These are phyloP conservation scores for Schwanniomyces sp. DNA, from an alignment of 805 yeast species.

Conservation along the genomic window DNA sequence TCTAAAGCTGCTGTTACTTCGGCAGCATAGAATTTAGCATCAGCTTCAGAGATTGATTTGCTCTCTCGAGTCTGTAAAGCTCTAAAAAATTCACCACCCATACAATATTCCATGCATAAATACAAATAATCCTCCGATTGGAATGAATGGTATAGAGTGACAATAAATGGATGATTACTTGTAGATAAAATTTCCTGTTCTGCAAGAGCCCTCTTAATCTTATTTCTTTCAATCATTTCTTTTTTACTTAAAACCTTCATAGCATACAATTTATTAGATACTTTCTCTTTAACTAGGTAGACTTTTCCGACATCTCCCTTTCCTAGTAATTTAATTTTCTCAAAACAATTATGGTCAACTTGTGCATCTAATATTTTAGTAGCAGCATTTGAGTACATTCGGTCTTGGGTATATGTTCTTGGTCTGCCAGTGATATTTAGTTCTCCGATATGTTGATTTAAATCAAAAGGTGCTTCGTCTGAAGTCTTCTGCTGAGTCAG, in stretches of 20 bases:
- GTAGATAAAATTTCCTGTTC: constrained; percentile 97
- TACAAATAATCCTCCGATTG: constrained; percentile 90
- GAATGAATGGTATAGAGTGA: constrained; percentile 92
- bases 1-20: constrained; percentile 98
- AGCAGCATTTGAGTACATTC: constrained; percentile 74
- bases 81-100: constrained; percentile 98
- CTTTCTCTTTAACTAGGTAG: constrained; percentile 82
- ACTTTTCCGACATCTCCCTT: constrained; percentile 99
- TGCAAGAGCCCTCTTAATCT: constrained; percentile 90
- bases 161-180: constrained; percentile 95
- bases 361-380: constrained; percentile 73
- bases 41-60: constrained; percentile 81
- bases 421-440: constrained; percentile 35
- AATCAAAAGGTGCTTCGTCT: constrained; percentile 42
- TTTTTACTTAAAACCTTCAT: constrained; percentile 87
- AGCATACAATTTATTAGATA: constrained; percentile 75
- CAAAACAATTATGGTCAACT: constrained; percentile 85
- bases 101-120: constrained; percentile 97
- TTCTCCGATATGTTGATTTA: constrained; percentile 45
- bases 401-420: constrained; percentile 40
- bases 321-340: constrained; percentile 85
- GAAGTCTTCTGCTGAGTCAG: constrained; percentile 10
- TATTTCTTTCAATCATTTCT: constrained; percentile 94
- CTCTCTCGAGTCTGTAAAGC: constrained; percentile 90
- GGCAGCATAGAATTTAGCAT: constrained; percentile 91